A percentile compares a stretch with the other conserved stretches of the same genome.
Evolutionary conservation across 768 basidiomycete species (phyloP).

Genomic region (Boletales sp.): DNA sequence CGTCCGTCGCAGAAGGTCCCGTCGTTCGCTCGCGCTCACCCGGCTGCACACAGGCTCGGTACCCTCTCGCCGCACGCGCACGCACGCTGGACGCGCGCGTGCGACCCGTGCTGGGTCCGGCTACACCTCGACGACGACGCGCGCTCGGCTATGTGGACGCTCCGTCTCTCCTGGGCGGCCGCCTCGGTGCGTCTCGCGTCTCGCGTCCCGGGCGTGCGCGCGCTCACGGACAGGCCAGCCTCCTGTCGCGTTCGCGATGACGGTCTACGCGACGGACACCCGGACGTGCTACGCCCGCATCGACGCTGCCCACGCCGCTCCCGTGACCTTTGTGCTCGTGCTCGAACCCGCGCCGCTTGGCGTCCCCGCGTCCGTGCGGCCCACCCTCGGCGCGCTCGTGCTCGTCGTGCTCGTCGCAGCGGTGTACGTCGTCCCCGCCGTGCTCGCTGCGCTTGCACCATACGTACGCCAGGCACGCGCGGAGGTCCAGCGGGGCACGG

Average conservation of each 20-base stretch:
- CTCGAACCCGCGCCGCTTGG: slow-evolving; percentile 62
- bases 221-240: no score
- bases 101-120: slow-evolving; percentile 39
- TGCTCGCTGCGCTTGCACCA: slow-evolving; percentile 19
- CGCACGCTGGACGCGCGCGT: slow-evolving; percentile 24
- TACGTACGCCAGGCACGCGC: slow-evolving; percentile 21
- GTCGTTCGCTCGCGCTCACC: slow-evolving; percentile 41
- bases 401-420: slow-evolving; percentile 25
- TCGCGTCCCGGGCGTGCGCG: no score
- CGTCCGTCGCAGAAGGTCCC: slow-evolving; percentile 3
- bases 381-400: slow-evolving; percentile 29
- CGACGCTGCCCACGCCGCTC: slow-evolving; percentile 40
- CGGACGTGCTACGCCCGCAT: slow-evolving; percentile 56
- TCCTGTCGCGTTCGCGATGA: slow-evolving; percentile 43
- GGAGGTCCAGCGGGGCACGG: slow-evolving; percentile 3
- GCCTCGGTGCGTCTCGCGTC: no score
- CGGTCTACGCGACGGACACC: slow-evolving; percentile 34
- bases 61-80: slow-evolving; percentile 22
- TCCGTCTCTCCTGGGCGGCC: slow-evolving; percentile 55
- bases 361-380: slow-evolving; percentile 50
- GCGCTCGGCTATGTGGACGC: slow-evolving; percentile 42
- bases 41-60: slow-evolving; percentile 35
- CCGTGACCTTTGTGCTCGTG: slow-evolving; percentile 51
- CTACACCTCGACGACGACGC: slow-evolving; percentile 41
- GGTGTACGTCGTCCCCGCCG: slow-evolving; percentile 11